phyloP scores from a whole-genome alignment of 306 rosid genomes.

The Vachellia pachyceras region DNA sequence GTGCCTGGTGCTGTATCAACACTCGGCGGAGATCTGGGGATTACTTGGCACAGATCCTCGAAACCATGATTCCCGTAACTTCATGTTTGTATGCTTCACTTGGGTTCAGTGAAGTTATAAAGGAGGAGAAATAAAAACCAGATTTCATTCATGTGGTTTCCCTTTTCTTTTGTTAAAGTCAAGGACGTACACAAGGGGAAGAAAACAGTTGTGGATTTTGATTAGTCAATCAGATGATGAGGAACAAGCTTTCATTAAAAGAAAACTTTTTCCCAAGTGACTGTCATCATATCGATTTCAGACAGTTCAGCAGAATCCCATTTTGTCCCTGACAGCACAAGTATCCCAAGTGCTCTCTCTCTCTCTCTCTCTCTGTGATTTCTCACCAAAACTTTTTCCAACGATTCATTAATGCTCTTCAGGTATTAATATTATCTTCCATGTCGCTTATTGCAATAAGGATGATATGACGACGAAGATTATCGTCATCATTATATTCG shows the following conservation, averaged over 20 bases:
- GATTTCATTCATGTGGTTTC: neutral
- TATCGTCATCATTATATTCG: neutral
- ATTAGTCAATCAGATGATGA: neutral
- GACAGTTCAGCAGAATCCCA: neutral
- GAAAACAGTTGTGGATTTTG: neutral
- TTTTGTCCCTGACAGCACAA: neutral
- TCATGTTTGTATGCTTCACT: neutral
- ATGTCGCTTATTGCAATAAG: neutral
- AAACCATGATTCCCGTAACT: neutral
- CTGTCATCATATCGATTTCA: conserved; percentile 8
- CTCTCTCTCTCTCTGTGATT: neutral
- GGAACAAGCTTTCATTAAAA: neutral
- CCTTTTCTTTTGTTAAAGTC: neutral
- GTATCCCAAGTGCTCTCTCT: too few species aligned
- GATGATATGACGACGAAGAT: neutral
- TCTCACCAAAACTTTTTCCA: neutral
- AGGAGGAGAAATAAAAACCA: neutral
- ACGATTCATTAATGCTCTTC: neutral
- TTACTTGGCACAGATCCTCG: neutral
- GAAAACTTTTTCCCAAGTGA: neutral
- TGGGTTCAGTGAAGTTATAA: conserved; percentile 15
- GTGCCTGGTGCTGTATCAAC: neutral
- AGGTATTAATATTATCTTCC: neutral
- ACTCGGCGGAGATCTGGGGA: neutral
- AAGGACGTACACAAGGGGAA: neutral